Evolutionary conservation across 768 basidiomycete species (phyloP), one percentile per base, ranked within the genome.

Genomic region (Lenzites betulinus): DNA sequence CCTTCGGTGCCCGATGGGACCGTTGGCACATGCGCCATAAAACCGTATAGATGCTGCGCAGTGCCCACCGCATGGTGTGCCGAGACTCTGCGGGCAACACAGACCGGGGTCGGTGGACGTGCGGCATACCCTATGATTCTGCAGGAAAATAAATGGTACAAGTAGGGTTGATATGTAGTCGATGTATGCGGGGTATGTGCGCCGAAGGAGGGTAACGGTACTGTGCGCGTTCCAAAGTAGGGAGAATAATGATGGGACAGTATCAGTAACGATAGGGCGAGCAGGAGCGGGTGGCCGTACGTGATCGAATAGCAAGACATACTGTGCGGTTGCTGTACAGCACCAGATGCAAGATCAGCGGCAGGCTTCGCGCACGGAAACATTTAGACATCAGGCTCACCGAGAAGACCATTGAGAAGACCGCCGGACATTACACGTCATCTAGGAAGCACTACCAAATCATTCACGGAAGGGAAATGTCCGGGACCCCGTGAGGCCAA

Each of bases 401-500:
- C 41, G 23, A 47, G 25, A 44, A 28, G 53, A 55, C 33, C 51
- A 43, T 47, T 50, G 52, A 25, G 41, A 22, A 35, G 48, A 35
- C 47, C 46, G 25, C 41, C 53, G 58, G 46, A 53, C 50, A 39
- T 53, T 59, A 39, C 35, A 43, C 33, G 60, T 44, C 54, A 25
- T 55, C 60, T 55, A 61, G 33, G 33, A 48, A 51, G 49, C 48
- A 61, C 25, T 43, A 25, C 25, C 51, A 25, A 52, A 30, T 12
- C 20, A 41, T 47, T 22, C 49, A 23, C 48, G 35, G 15, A 49
- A 20, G 33, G 30, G 25, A n/a, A 23, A 44, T 26, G 53, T 55
- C 54, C 59, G 44, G 44, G 39, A 11, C 22, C 15, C 18, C 30
- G 41, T 30, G 30, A 51, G 86, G 85, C 36, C 86, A 86, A 36